Evolutionary conservation across 176 grass and related monocot genomes (phyloP).

Genomic region (Puccinellia tenuiflora): DNA sequence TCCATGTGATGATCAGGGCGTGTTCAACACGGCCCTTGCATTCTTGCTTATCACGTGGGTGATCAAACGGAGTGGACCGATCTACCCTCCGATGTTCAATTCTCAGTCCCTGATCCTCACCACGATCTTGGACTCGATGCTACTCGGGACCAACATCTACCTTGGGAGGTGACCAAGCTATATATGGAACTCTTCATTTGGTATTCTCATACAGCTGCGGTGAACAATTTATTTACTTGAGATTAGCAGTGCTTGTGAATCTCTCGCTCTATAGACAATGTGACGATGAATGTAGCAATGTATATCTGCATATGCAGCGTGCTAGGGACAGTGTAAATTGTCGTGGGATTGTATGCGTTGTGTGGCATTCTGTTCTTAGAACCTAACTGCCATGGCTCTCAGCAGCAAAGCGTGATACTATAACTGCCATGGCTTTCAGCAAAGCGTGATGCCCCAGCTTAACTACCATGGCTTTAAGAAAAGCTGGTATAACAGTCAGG

Average conservation of each 20-base stretch:
- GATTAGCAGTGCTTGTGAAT: background rate
- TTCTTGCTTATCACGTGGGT: conserved; percentile 23
- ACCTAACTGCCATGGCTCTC: too few relatives aligned
- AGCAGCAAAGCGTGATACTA: too few relatives aligned
- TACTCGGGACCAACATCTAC: conserved; percentile 14
- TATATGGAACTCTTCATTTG: background rate
- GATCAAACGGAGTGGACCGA: background rate
- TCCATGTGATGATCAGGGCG: background rate
- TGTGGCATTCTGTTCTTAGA: background rate
- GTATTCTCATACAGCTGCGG: background rate
- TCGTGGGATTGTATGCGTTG: background rate
- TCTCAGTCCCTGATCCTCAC: conserved; percentile 23
- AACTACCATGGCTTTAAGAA: background rate
- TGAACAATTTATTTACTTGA: background rate
- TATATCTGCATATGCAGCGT: background rate
- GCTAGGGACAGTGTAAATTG: background rate
- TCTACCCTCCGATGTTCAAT: conserved; percentile 24
- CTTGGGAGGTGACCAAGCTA: conserved; percentile 21
- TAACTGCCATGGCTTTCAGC: too few relatives aligned
- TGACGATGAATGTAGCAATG: too few relatives aligned
- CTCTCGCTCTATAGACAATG: background rate
- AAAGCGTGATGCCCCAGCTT: background rate
- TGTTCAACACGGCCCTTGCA: background rate
- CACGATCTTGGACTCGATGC: background rate
- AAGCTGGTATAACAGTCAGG: background rate